A percentile compares a stretch with the other conserved stretches of the same genome.
phyloP scores from a whole-genome alignment of 805 yeast species.

The Tetrapisispora arboricola region DNA sequence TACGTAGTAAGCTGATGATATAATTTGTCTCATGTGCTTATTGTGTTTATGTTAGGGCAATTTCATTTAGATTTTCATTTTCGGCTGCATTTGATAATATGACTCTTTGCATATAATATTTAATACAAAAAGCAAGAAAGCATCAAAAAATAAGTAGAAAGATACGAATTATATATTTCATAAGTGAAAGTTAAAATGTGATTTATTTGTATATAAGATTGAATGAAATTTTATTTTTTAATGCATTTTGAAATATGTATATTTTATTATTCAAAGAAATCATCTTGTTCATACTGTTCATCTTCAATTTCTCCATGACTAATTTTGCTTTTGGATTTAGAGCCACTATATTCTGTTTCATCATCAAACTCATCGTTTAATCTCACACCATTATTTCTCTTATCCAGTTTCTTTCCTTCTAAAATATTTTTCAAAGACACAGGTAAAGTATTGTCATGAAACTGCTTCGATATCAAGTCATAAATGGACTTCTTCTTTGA shows the following conservation, averaged over 20 bases:
- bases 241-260: constrained; percentile 1
- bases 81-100: too few relatives aligned
- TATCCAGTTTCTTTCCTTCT: constrained; percentile 26
- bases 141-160: too few relatives aligned
- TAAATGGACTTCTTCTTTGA: constrained; percentile 38
- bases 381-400: constrained; percentile 18
- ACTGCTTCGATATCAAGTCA: constrained; percentile 40
- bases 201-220: not conserved
- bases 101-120: too few relatives aligned
- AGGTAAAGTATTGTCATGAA: constrained; percentile 46
- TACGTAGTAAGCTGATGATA: too few relatives aligned
- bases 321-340: constrained; percentile 7
- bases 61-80: too few relatives aligned
- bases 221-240: constrained; percentile 3
- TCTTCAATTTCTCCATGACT: not conserved
- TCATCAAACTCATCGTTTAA: constrained; percentile 7
- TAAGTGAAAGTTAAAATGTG: too few relatives aligned
- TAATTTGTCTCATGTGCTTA: too few relatives aligned
- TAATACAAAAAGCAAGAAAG: too few relatives aligned
- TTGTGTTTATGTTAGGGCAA: too few relatives aligned
- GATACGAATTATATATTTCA: too few relatives aligned
- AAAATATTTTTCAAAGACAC: constrained; percentile 41
- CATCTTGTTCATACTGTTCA: constrained; percentile 15
- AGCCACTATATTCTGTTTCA: not conserved
- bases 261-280: constrained; percentile 4